These are phyloP conservation scores for Stenogyne calaminthoides DNA, from an alignment of 305 asterid genomes.

Conservation along the genomic window DNA sequence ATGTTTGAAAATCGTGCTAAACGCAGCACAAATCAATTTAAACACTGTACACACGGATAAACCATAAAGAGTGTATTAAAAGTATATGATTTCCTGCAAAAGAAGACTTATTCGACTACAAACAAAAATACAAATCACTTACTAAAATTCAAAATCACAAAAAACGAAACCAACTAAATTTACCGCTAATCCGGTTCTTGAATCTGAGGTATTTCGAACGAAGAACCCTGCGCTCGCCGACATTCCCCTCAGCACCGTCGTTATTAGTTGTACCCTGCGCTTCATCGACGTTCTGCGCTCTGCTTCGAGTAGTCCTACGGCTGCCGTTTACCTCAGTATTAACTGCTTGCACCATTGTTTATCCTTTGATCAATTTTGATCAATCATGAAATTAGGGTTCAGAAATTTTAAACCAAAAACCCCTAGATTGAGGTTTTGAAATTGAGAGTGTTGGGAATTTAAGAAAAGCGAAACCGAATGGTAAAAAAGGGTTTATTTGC, in stretches of 20 bases:
- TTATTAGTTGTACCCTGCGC: constrained; percentile 22
- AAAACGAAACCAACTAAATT: not conserved
- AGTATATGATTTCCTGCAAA: not conserved
- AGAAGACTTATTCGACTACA: not conserved
- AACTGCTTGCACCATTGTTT: constrained; percentile 35
- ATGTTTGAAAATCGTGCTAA: not conserved
- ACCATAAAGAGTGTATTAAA: too few species aligned
- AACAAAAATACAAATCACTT: not conserved
- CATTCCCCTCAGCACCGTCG: constrained; percentile 29
- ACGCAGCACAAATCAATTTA: not conserved
- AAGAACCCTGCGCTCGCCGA: constrained; percentile 43
- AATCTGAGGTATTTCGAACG: constrained; percentile 53
- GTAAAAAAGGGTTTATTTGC: too few species aligned
- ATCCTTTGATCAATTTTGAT: not conserved
- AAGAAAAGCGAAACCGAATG: too few species aligned
- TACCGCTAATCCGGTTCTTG: constrained; percentile 52
- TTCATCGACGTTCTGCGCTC: constrained; percentile 29
- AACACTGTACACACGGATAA: too few species aligned
- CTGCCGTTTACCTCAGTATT: constrained; percentile 35
- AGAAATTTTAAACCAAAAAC: not conserved
- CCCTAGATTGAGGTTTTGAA: constrained; percentile 12
- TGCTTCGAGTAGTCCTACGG: constrained; percentile 36
- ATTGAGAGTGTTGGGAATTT: too few species aligned
- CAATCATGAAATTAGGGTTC: constrained; percentile 30
- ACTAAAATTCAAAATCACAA: not conserved